Conservation (phyloP, 2,329 filamentous ascomycete species). For the Trichoderma simmonsii region DNA sequence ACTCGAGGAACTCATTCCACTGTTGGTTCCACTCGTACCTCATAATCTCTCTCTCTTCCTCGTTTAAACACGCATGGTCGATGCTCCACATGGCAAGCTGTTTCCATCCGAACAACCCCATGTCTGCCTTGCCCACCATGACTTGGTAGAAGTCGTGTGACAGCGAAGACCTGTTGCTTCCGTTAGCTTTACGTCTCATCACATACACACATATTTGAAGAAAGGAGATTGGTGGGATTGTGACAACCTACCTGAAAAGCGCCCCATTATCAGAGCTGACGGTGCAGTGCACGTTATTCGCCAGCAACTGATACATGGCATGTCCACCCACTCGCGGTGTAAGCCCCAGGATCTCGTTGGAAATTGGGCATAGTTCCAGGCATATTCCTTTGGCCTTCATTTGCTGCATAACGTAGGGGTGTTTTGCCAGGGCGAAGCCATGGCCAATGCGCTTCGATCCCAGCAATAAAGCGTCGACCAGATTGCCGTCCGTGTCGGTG, state of each 20-base stretch:
- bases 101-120: constrained; percentile 68
- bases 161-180: constrained; percentile 54
- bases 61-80: constrained; percentile 54
- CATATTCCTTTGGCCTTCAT: constrained; percentile 65
- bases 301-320: constrained; percentile 63
- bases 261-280: constrained; percentile 74
- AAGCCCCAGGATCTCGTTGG: constrained; percentile 71
- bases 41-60: constrained; percentile 38
- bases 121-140: constrained; percentile 64
- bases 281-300: constrained; percentile 71
- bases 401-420: constrained; percentile 62
- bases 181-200: not conserved
- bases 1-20: constrained; percentile 58
- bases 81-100: constrained; percentile 64
- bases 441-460: constrained; percentile 69
- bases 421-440: constrained; percentile 66
- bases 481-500: constrained; percentile 61
- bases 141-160: constrained; percentile 77
- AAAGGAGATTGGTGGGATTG: not conserved
- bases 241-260: constrained; percentile 58
- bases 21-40: constrained; percentile 46
- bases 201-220: not conserved
- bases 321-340: constrained; percentile 64
- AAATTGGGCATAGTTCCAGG: constrained; percentile 74
- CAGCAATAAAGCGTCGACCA: constrained; percentile 65